These are phyloP conservation scores for Ambrosia hybrid DNA, from an alignment of 140 eudicot species.

Conservation along the genomic window DNA sequence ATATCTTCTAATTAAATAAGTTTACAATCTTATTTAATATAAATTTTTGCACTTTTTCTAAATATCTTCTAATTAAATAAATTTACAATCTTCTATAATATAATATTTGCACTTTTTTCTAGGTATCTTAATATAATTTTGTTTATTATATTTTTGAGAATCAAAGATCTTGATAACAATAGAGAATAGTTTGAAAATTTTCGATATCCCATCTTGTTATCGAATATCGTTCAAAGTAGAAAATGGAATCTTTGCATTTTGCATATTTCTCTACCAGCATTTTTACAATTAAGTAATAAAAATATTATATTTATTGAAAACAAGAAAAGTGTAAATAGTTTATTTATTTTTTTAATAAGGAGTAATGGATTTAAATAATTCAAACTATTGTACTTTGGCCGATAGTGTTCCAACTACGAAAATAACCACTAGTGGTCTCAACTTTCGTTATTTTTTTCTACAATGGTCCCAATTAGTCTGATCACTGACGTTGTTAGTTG, in stretches of 20 bases:
- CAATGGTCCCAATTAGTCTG: no score
- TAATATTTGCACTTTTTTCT: no score
- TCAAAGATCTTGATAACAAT: neutral
- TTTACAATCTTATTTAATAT: neutral
- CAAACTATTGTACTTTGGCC: no score
- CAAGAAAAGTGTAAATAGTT: neutral
- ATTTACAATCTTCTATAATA: neutral
- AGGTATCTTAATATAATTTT: neutral
- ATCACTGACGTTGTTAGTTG: no score
- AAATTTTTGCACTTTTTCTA: conserved; percentile 11
- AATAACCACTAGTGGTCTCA: no score
- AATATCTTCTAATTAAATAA: conserved; percentile 4
- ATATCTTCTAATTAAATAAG: conserved; percentile 20
- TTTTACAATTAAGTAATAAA: neutral
- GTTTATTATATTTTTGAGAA: neutral
- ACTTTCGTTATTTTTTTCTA: no score
- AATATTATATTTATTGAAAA: no score
- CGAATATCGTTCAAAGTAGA: conserved; percentile 14
- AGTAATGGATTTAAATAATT: no score
- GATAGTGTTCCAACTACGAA: no score
- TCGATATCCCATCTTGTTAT: neutral
- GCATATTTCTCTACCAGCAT: neutral
- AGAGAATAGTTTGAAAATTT: neutral
- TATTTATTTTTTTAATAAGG: no score
- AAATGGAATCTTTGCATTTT: conserved; percentile 16